Percentiles rank a stretch among this genome's conserved stretches.
Conservation (phyloP, 805 yeast species). For the Barnettozyma pratensis region DNA sequence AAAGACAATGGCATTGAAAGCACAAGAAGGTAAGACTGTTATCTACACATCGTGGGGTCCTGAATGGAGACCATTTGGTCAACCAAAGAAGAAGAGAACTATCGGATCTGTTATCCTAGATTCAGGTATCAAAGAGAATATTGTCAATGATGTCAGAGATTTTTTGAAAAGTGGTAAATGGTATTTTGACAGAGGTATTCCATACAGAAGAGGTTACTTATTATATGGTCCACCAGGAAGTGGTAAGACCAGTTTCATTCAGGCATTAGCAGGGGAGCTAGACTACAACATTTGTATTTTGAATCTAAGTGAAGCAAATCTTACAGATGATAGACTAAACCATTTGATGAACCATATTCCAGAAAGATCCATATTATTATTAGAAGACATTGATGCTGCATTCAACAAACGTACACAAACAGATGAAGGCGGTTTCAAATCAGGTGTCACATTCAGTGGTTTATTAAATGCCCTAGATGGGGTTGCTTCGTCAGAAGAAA, state of each 20-base stretch:
- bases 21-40: conserved; percentile 91
- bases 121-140: conserved; percentile 58
- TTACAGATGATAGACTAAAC: conserved; percentile 91
- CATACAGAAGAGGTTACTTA: conserved; percentile 91
- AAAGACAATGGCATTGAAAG: conserved; percentile 69
- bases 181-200: conserved; percentile 96
- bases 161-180: conserved; percentile 78
- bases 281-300: conserved; percentile 94
- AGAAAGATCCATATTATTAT: conserved; percentile 71
- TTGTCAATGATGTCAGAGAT: conserved; percentile 71
- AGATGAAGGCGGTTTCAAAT: conserved; percentile 68
- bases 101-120: conserved; percentile 86
- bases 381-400: conserved; percentile 97
- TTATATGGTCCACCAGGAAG: conserved; percentile 97
- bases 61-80: conserved; percentile 98
- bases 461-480: conserved; percentile 92
- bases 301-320: conserved; percentile 82
- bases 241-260: conserved; percentile 94
- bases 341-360: conserved; percentile 97
- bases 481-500: conserved; percentile 95
- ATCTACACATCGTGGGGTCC: conserved; percentile 95
- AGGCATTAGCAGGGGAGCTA: conserved; percentile 92
- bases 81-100: conserved; percentile 81
- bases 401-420: conserved; percentile 76
- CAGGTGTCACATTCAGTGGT: conserved; percentile 96